Conservation (phyloP, 164 flowering plant genomes). For the grape (Vitis vinifera) region DNA sequence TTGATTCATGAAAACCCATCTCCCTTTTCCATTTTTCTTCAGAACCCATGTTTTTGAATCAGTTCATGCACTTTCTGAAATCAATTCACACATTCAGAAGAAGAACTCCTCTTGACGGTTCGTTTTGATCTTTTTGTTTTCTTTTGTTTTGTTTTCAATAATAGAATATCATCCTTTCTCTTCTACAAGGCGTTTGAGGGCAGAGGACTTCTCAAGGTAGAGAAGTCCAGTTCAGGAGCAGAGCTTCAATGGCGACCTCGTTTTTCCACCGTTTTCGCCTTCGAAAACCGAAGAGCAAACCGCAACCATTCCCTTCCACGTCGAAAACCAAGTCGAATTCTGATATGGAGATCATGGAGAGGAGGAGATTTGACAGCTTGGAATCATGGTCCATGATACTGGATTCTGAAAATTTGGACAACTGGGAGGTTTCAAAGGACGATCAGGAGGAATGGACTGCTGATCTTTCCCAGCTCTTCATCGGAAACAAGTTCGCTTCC, state of each 20-base stretch:
- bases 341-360: conserved; percentile 61
- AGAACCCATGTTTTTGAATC: conserved; percentile 64
- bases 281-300: conserved; percentile 45
- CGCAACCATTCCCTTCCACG: conserved; percentile 29
- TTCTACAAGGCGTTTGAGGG: no score
- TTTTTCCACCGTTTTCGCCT: conserved; percentile 53
- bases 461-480: conserved; percentile 89
- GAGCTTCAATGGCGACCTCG: conserved; percentile 43
- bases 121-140: conserved; percentile 9
- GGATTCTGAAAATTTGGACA: conserved; percentile 79
- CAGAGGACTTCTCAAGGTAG: no score
- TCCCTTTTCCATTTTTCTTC: conserved; percentile 10
- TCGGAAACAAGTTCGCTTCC: conserved; percentile 94
- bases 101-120: conserved; percentile 31
- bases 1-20: conserved; percentile 38
- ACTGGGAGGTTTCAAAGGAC: conserved; percentile 53
- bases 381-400: conserved; percentile 97
- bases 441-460: conserved; percentile 92
- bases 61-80: conserved; percentile 63
- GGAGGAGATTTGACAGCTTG: conserved; percentile 81
- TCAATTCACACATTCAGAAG: conserved; percentile 63
- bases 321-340: conserved; percentile 29
- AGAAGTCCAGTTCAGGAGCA: not conserved
- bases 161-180: no score
- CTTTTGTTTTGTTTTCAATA: no score